Evolutionary conservation across 441 rosid species (phyloP), one percentile per base, ranked within the genome.

Genomic region (Pelargonium australe): DNA sequence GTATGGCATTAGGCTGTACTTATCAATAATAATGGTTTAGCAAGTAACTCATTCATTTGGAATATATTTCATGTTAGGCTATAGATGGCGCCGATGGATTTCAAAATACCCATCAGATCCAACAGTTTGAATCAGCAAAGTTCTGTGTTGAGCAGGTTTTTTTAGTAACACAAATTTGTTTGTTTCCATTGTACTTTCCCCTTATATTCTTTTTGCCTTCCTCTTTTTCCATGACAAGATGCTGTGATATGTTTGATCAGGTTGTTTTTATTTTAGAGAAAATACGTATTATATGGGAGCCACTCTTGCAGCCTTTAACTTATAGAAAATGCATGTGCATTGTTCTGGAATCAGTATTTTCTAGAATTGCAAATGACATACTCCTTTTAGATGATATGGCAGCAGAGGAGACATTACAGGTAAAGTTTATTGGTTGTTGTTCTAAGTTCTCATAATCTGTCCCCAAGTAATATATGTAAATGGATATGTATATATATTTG

Each of bases 391-490:
- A 95, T 77, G 99, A 95, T 77, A 85, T 95, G 86, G 98, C 99
- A 49, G 99, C 99, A 7, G 99, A 95, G 68, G 99, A 95, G 81
- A 92, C 99, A 66, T 81, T 90, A 73, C 94, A 88, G 93, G 99
- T 89, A 70, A 41, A 25, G 16, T 66, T 16, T 49, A 66, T 23
- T 3, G 16, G 47, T 65, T 51, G 47, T 65, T 51, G 31, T 68
- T 49, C 7, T 40, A 14, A 37, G 41, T 43, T 19, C 34, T 28
- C 63, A 58, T 55, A 17, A 55, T 49, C 61, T 20, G 16, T 49
- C 57, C 57, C 16, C 16, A 40, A 40, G 43, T 40, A 40, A 40
- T 6, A 40, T 40, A 40, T 7, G 9, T 40, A 40, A 40, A 40
- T 40, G 43, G 43, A 40, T 40, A 40, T 40, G 43, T 40, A 40